Evolutionary conservation across 495 filamentous ascomycete species (phyloP).

Genomic region (Cercophora sp.): DNA sequence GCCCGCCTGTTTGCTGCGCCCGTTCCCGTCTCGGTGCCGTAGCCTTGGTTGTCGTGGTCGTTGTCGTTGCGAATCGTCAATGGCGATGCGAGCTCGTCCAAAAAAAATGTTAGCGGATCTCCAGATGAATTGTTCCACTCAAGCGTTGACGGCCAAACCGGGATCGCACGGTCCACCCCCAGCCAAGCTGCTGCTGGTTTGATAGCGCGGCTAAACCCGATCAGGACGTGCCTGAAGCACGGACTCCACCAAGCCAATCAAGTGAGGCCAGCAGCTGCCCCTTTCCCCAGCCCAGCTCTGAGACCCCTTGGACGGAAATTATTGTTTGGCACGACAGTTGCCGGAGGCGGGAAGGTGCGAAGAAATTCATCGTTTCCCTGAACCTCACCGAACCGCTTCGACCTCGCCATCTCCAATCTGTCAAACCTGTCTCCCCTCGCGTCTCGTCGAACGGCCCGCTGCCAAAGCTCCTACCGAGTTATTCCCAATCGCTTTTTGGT

Average conservation of each 20-base stretch:
- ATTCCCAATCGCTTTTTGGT: slow-evolving; percentile 41
- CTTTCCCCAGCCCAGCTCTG: slow-evolving; percentile 37
- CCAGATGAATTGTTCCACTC: slow-evolving; percentile 10
- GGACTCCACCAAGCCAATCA: slow-evolving; percentile 39
- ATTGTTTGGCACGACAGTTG: slow-evolving; percentile 40
- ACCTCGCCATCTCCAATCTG: slow-evolving; percentile 21
- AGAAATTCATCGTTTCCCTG: slow-evolving; percentile 23
- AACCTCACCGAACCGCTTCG: slow-evolving; percentile 16
- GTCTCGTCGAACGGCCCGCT: slow-evolving; percentile 9
- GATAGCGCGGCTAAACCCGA: slow-evolving; percentile 16
- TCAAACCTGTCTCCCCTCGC: slow-evolving; percentile 7
- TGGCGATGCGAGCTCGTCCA: no score
- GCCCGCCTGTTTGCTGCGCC: no score
- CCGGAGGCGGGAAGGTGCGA: slow-evolving; percentile 33
- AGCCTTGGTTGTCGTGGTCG: no score
- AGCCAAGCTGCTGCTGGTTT: slow-evolving; percentile 9
- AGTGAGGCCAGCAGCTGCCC: slow-evolving; percentile 31
- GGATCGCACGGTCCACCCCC: slow-evolving; percentile 29
- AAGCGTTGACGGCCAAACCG: slow-evolving; percentile 6
- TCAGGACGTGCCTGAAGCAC: slow-evolving; percentile 30
- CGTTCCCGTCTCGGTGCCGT: no score
- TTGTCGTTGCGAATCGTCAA: no score
- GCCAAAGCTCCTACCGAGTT: slow-evolving; percentile 12
- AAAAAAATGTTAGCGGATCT: slow-evolving; percentile 27
- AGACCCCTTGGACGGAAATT: slow-evolving; percentile 45